Evolutionary conservation across 2,329 filamentous ascomycete genomes (phyloP).

Genomic region (Alternaria angustiovoidea): DNA sequence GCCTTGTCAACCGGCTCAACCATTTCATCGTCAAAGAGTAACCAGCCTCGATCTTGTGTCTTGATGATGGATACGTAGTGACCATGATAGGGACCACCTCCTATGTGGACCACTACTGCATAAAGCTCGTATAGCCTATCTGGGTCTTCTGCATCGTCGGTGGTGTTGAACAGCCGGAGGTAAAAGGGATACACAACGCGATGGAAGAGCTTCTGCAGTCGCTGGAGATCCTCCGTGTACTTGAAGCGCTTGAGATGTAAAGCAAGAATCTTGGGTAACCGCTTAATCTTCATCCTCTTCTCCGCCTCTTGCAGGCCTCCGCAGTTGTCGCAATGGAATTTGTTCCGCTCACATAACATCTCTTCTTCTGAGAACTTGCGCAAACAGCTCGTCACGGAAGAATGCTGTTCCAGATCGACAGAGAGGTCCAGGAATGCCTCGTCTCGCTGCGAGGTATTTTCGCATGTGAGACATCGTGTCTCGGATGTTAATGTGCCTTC

Average conservation of each 20-base stretch:
- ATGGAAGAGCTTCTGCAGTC: constrained; percentile 95
- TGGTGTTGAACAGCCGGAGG: constrained; percentile 95
- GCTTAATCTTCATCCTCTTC: constrained; percentile 99
- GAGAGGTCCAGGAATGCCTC: constrained; percentile 96
- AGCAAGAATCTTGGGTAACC: constrained; percentile 87
- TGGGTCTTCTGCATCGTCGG: constrained; percentile 90
- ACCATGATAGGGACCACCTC: constrained; percentile 94
- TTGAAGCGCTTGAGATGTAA: constrained; percentile 97
- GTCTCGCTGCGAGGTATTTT: constrained; percentile 92
- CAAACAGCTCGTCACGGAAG: constrained; percentile 93
- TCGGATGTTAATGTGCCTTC: constrained; percentile 95
- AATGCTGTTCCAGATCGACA: constrained; percentile 93
- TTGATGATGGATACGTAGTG: constrained; percentile 99
- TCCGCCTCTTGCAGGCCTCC: constrained; percentile 96
- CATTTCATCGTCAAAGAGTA: constrained; percentile 97
- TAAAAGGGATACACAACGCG: constrained; percentile 97
- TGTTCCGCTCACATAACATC: constrained; percentile 96
- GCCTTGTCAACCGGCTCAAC: constrained; percentile 97
- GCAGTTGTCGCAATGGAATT: constrained; percentile 98
- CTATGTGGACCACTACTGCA: constrained; percentile 96
- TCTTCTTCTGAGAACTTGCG: constrained; percentile 97
- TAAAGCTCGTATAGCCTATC: constrained; percentile 96
- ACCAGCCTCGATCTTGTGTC: constrained; percentile 93
- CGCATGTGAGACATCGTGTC: constrained; percentile 94
- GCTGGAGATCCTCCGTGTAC: constrained; percentile 93